A percentile compares a stretch with the other conserved stretches of the same genome.
Evolutionary conservation across 352 stramenopile species (phyloP).

Genomic region (Pythium scleroteichum): DNA sequence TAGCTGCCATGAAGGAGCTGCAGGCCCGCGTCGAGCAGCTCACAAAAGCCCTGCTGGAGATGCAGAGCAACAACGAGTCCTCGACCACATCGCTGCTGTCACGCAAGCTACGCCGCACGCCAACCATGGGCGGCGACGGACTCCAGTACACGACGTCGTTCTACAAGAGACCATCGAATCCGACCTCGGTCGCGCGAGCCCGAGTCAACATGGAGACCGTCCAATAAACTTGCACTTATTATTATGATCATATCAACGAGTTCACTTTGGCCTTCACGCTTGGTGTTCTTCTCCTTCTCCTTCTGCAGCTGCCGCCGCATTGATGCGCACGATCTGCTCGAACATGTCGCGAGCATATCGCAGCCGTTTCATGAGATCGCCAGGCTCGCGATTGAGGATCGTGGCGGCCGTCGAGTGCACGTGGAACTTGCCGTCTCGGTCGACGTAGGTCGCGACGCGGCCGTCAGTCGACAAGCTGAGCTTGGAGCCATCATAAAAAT

Average conservation of each 20-base stretch:
- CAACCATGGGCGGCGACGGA: slow-evolving; percentile 1
- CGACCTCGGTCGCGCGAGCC: not conserved
- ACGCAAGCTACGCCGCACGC: slow-evolving; percentile 1
- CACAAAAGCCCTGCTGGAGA: slow-evolving; percentile 34
- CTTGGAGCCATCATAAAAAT: slow-evolving; percentile 98
- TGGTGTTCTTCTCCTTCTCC: slow-evolving; percentile 6
- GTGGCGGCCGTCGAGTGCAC: slow-evolving; percentile 52
- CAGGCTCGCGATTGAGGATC: slow-evolving; percentile 59
- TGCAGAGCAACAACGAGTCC: slow-evolving; percentile 27
- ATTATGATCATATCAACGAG: slow-evolving; percentile 14
- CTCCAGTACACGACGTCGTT: slow-evolving; percentile 14
- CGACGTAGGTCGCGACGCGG: slow-evolving; percentile 87
- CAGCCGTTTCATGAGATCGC: slow-evolving; percentile 75
- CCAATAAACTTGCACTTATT: slow-evolving; percentile 15
- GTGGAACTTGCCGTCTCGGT: slow-evolving; percentile 70
- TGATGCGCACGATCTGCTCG: slow-evolving; percentile 84
- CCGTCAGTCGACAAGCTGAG: slow-evolving; percentile 92
- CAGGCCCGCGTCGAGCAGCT: slow-evolving; percentile 46
- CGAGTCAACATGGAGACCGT: not conserved
- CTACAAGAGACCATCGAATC: slow-evolving; percentile 9
- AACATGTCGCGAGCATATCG: slow-evolving; percentile 97
- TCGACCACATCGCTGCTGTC: slow-evolving; percentile 8
- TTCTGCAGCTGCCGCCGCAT: slow-evolving; percentile 11
- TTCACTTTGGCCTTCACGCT: not conserved
- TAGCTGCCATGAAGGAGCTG: slow-evolving; percentile 34